Percentiles rank a stretch among this genome's conserved stretches.
These are phyloP conservation scores for Herpetomonas tarakana DNA, from an alignment of 208 protist species.

Conservation along the genomic window DNA sequence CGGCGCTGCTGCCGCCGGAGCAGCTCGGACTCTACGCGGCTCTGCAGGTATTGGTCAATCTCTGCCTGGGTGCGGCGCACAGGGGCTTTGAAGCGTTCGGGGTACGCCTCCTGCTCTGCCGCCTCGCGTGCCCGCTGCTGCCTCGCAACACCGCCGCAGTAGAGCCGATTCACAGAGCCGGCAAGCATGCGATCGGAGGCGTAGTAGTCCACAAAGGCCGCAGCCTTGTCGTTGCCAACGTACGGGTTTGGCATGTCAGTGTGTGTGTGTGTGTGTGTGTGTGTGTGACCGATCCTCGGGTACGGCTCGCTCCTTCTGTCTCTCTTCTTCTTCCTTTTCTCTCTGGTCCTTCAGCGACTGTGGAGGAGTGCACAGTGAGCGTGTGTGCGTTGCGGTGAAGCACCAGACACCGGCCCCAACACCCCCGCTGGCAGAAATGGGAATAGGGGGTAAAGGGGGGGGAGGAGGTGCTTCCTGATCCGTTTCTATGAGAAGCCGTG, in stretches of 20 bases:
- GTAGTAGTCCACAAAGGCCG: slow-evolving; percentile 73
- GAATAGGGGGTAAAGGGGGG: too few relatives aligned
- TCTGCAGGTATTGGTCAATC: slow-evolving; percentile 61
- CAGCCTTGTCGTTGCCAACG: slow-evolving; percentile 57
- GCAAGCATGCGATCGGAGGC: slow-evolving; percentile 64
- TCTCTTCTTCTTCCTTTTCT: slow-evolving; percentile 2
- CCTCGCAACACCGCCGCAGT: slow-evolving; percentile 42
- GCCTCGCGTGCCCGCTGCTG: slow-evolving; percentile 37
- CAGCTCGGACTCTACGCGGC: slow-evolving; percentile 58
- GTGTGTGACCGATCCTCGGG: neutral
- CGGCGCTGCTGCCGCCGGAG: slow-evolving; percentile 68
- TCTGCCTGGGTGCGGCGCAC: slow-evolving; percentile 50
- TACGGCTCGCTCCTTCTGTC: neutral
- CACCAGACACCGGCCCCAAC: too few relatives aligned
- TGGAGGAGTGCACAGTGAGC: too few relatives aligned
- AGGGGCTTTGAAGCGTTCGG: slow-evolving; percentile 14
- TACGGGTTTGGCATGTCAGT: slow-evolving; percentile 67
- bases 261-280: neutral
- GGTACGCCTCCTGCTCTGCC: slow-evolving; percentile 48
- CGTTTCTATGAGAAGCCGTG: too few relatives aligned
- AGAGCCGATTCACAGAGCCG: slow-evolving; percentile 70
- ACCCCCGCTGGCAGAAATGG: too few relatives aligned
- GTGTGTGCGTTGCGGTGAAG: too few relatives aligned
- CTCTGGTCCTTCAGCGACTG: slow-evolving; percentile 1
- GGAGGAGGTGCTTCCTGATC: too few relatives aligned